A percentile compares a stretch with the other conserved stretches of the same genome.
Conservation (phyloP, 1,284 basidiomycete species). For the Moesziomyces globuligerus region DNA sequence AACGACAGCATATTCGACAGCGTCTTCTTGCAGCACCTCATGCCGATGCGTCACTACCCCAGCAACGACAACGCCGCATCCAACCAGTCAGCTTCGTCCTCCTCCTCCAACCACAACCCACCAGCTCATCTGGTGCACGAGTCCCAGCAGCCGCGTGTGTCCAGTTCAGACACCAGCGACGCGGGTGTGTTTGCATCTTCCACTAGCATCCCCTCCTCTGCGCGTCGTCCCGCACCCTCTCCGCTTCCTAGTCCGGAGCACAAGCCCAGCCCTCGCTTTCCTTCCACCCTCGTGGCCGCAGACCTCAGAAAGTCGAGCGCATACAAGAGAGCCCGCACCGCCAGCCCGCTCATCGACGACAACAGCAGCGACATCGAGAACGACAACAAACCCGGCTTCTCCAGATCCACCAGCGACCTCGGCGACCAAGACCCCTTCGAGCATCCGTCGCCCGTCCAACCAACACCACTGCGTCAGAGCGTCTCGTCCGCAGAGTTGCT, state of each 20-base stretch:
- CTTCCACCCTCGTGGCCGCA: conserved; percentile 4
- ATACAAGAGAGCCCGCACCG: conserved; percentile 44
- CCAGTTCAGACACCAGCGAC: no score
- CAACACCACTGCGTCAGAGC: conserved; percentile 39
- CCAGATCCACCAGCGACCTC: conserved; percentile 33
- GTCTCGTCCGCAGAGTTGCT: conserved; percentile 28
- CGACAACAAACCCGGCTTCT: conserved; percentile 25
- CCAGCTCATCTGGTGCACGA: no score
- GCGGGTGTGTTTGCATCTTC: conserved; percentile 6
- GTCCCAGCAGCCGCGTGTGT: no score
- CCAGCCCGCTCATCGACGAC: conserved; percentile 50
- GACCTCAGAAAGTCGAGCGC: conserved; percentile 12
- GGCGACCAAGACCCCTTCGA: conserved; percentile 29
- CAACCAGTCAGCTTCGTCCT: conserved; percentile 1
- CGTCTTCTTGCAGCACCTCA: conserved; percentile 6
- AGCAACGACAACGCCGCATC: conserved; percentile 12
- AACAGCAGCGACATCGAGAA: conserved; percentile 46
- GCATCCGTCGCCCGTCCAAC: conserved; percentile 6
- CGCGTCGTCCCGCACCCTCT: conserved; percentile 26
- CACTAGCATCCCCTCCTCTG: not conserved
- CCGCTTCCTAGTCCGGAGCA: conserved; percentile 27
- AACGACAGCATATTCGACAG: conserved; percentile 2
- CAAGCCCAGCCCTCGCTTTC: conserved; percentile 17
- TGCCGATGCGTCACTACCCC: conserved; percentile 25
- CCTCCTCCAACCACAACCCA: not conserved